A percentile compares a stretch with the other conserved stretches of the same genome.
Conservation (phyloP, 169 alveolate genomes). For the Eimeria nieschulzi region DNA sequence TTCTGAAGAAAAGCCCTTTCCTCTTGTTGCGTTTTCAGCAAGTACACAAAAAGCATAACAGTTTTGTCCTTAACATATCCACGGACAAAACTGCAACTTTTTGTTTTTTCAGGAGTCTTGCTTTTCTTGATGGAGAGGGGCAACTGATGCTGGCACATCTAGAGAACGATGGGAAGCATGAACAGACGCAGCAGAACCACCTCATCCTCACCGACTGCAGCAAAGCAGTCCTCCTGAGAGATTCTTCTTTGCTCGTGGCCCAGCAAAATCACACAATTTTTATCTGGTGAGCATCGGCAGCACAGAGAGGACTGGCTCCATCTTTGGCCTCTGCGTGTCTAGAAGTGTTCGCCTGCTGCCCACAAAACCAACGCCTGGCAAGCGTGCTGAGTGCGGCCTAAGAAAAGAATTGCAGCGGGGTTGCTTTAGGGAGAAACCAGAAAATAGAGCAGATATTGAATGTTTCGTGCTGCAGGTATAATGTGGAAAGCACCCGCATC, state of each 20-base stretch:
- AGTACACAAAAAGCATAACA: no score
- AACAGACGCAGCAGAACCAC: background rate
- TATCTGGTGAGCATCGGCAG: background rate
- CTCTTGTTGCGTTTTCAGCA: no score
- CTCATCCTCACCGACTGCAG: slow-evolving; percentile 16
- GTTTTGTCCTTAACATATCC: no score
- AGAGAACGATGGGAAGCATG: background rate
- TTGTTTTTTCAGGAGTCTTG: background rate
- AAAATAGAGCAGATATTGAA: no score
- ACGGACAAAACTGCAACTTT: background rate
- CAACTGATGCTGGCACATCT: background rate
- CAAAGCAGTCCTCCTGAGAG: background rate
- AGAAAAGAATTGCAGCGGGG: no score
- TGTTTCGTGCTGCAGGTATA: background rate
- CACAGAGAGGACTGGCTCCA: no score
- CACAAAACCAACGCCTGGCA: no score
- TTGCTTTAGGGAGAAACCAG: no score
- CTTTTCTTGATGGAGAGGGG: background rate
- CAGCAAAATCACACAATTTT: background rate
- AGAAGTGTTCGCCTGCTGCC: no score
- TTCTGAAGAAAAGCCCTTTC: no score
- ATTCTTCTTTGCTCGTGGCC: slow-evolving; percentile 4
- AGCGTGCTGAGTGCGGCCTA: no score
- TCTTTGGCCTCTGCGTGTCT: no score
- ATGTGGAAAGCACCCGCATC: background rate